Evolutionary conservation across 2,329 filamentous ascomycete species (phyloP), one percentile per base, ranked within the genome.

Genomic region (Botrytis cinerea): DNA sequence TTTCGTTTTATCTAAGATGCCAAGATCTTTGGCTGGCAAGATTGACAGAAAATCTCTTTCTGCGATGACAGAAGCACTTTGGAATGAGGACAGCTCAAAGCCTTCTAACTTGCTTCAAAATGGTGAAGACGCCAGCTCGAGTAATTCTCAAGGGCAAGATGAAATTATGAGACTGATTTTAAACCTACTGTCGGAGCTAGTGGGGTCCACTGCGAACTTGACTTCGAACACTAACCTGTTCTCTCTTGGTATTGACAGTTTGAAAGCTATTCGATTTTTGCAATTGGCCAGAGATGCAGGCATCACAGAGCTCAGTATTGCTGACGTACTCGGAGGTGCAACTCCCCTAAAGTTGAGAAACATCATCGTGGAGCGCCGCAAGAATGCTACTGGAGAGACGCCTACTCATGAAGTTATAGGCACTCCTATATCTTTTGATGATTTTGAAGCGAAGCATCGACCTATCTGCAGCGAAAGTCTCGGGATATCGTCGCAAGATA

Each of bases 1-100:
- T 32, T 70, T 70, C 35, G 20, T 60, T 20, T 35, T 70, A 16
- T n/a, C 51, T 38, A 14, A 60, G 38, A 71, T 71, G 57, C 69
- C 69, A 43, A 71, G 59, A 48, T 62, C 45, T 32, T 43, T 71
- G n/a, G 54, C 69, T 51, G 59, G 69, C 16, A 71, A 71, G n/a
- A 71, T 71, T 25, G 69, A 63, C 43, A 54, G 69, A 25, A 71
- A 71, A 43, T 48, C 69, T 25, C 54, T 71, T 28, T 35, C 20
- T n/a, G 28, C 18, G 3, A 62, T 71, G 54, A 45, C 35, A 7
- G 43, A 63, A 28, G 28, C 25, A 16, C n/a, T 71, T 43, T 70
- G 67, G 51, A 54, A 60, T 18, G 51, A 60, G n/a, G 35, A 32
- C 22, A 46, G 18, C 46, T 57, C 16, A 18, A 54, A 60, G 6